These are phyloP conservation scores for Pseudocercospora fijiensis DNA, from an alignment of 2,329 filamentous ascomycete genomes.

Conservation along the genomic window DNA sequence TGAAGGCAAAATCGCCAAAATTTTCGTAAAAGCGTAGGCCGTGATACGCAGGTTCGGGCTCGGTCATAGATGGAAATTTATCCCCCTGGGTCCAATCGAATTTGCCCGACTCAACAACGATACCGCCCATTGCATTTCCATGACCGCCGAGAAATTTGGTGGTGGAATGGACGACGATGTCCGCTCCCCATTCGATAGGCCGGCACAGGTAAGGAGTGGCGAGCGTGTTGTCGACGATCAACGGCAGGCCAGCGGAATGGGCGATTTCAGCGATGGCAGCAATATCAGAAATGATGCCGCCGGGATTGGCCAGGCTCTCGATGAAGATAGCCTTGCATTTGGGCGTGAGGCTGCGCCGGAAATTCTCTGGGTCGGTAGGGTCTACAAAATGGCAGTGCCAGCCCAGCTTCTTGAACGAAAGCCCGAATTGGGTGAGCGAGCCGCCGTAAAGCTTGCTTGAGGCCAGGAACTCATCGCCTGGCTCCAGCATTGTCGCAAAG, in stretches of 20 bases:
- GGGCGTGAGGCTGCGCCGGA: slow-evolving; percentile 20
- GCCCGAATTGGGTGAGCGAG: slow-evolving; percentile 21
- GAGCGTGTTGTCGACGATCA: slow-evolving; percentile 24
- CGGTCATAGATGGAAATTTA: slow-evolving; percentile 21
- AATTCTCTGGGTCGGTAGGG: slow-evolving; percentile 21
- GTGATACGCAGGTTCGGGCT: slow-evolving; percentile 21
- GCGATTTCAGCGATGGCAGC: slow-evolving; percentile 20
- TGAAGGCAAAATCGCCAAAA: slow-evolving; percentile 22
- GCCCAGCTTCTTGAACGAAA: slow-evolving; percentile 24
- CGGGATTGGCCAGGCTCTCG: slow-evolving; percentile 22
- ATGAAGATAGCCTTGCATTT: slow-evolving; percentile 24
- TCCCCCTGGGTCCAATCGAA: slow-evolving; percentile 21
- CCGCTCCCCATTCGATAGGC: slow-evolving; percentile 21
- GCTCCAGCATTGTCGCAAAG: slow-evolving; percentile 20
- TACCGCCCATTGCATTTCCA: slow-evolving; percentile 23
- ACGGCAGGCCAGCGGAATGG: slow-evolving; percentile 19
- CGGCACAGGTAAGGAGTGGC: slow-evolving; percentile 22
- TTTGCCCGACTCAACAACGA: slow-evolving; percentile 22
- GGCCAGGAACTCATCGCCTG: slow-evolving; percentile 22
- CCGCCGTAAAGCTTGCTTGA: slow-evolving; percentile 23
- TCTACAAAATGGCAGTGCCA: slow-evolving; percentile 23
- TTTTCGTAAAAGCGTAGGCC: slow-evolving; percentile 23
- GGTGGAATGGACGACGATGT: slow-evolving; percentile 21
- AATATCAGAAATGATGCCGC: slow-evolving; percentile 18
- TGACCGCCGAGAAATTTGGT: slow-evolving; percentile 24